phyloP scores from a whole-genome alignment of 2,329 filamentous ascomycete genomes.

The Alternaria postmessia region DNA sequence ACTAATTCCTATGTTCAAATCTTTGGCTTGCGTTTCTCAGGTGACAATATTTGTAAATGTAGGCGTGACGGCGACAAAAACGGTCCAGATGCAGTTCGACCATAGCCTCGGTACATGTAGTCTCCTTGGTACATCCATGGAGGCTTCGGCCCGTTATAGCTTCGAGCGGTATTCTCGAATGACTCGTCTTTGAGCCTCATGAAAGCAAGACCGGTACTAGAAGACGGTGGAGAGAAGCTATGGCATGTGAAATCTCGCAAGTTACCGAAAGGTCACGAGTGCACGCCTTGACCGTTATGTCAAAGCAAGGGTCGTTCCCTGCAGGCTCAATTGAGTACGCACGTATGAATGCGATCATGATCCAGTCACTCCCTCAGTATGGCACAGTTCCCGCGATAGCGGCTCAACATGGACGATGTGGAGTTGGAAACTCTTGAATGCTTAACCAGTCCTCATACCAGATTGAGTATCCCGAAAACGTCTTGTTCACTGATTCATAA shows the following conservation, averaged over 20 bases:
- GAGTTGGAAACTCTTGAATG: neutral
- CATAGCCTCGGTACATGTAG: neutral
- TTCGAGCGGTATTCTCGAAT: neutral
- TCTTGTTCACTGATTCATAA: constrained; percentile 1
- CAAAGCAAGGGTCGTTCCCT: neutral
- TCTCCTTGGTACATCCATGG: neutral
- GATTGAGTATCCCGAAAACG: neutral
- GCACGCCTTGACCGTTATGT: neutral
- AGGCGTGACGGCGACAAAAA: neutral
- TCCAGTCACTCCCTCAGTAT: neutral
- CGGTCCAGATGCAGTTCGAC: neutral
- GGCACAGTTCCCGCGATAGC: neutral
- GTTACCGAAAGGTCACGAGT: neutral
- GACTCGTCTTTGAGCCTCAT: neutral
- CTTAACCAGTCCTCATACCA: neutral
- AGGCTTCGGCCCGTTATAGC: neutral
- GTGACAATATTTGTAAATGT: neutral
- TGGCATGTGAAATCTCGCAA: neutral
- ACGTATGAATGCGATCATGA: neutral
- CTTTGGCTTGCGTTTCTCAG: too few relatives aligned
- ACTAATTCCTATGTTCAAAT: neutral
- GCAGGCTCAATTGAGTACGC: neutral
- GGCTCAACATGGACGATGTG: neutral
- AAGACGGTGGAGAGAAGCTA: neutral
- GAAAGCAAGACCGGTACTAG: neutral